These are phyloP conservation scores for Starmerella asiatica DNA, from an alignment of 805 yeast genomes.

Conservation along the genomic window DNA sequence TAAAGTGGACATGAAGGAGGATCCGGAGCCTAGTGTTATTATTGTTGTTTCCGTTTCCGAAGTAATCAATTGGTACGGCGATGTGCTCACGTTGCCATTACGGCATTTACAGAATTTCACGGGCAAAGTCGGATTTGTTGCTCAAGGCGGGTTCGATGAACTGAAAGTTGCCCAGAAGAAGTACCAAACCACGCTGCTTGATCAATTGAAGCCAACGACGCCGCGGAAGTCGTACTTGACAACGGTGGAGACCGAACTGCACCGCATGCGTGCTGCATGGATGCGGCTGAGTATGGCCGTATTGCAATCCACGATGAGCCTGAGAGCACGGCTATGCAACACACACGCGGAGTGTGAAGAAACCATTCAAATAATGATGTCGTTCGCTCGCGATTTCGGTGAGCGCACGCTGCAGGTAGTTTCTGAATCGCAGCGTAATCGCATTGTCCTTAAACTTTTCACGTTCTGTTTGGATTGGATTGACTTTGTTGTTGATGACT, in stretches of 20 bases:
- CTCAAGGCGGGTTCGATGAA: slow-evolving; percentile 53
- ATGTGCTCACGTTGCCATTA: slow-evolving; percentile 27
- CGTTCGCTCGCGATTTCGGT: slow-evolving; percentile 71
- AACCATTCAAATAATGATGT: slow-evolving; percentile 55
- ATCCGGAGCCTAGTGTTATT: slow-evolving; percentile 39
- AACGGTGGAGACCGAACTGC: slow-evolving; percentile 59
- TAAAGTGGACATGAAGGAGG: slow-evolving; percentile 8
- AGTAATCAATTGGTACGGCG: slow-evolving; percentile 86
- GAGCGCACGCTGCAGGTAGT: slow-evolving; percentile 52
- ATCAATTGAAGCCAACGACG: slow-evolving; percentile 8
- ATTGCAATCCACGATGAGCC: slow-evolving; percentile 43
- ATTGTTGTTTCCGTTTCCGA: slow-evolving; percentile 64
- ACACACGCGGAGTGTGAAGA: slow-evolving; percentile 58
- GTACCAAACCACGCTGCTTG: slow-evolving; percentile 7
- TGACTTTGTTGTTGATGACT: slow-evolving; percentile 82
- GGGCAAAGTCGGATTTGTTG: slow-evolving; percentile 53
- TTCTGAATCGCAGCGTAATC: slow-evolving; percentile 52
- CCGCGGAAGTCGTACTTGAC: slow-evolving; percentile 48
- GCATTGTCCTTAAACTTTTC: slow-evolving; percentile 57
- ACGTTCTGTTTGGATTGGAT: slow-evolving; percentile 81
- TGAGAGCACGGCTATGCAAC: slow-evolving; percentile 38
- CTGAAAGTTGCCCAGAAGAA: slow-evolving; percentile 32
- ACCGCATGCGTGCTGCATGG: slow-evolving; percentile 49
- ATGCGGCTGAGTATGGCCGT: slow-evolving; percentile 54
- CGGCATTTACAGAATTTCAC: slow-evolving; percentile 33